Conservation (phyloP, 2,329 filamentous ascomycete genomes). For the Alternaria metachromatica region DNA sequence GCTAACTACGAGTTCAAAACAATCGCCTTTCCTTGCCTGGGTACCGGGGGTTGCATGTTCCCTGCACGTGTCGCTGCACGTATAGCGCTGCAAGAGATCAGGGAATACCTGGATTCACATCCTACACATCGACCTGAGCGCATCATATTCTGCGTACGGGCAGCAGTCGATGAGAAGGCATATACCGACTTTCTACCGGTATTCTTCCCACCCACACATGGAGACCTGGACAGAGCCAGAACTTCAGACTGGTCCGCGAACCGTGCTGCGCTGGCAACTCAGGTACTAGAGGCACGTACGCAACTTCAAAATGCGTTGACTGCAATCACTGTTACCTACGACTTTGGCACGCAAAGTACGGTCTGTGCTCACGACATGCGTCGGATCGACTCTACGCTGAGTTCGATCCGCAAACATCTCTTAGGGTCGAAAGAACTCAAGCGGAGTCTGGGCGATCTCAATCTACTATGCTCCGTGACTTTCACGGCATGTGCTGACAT, state of each 20-base stretch:
- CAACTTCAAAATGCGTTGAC: slow-evolving; percentile 24
- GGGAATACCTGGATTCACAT: slow-evolving; percentile 40
- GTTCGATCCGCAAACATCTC: slow-evolving; percentile 22
- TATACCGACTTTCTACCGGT: slow-evolving; percentile 40
- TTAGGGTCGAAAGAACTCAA: slow-evolving; percentile 12
- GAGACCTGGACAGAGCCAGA: slow-evolving; percentile 32
- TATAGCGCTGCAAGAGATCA: slow-evolving; percentile 41
- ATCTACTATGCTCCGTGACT: slow-evolving; percentile 34
- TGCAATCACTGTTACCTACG: slow-evolving; percentile 17
- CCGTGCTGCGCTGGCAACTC: slow-evolving; percentile 15
- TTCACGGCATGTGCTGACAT: slow-evolving; percentile 30
- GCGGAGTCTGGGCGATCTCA: slow-evolving; percentile 21
- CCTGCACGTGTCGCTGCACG: slow-evolving; percentile 39
- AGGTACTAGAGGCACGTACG: slow-evolving; percentile 26
- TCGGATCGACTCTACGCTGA: slow-evolving; percentile 21
- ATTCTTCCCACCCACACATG: slow-evolving; percentile 44
- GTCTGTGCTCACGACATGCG: slow-evolving; percentile 7
- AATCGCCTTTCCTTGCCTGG: slow-evolving; percentile 45
- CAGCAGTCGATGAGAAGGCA: slow-evolving; percentile 31
- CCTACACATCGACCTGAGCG: slow-evolving; percentile 28
- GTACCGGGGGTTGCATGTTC: slow-evolving; percentile 40
- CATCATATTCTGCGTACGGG: slow-evolving; percentile 42
- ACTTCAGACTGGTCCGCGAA: slow-evolving; percentile 12
- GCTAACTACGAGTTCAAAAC: slow-evolving; percentile 30
- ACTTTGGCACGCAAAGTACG: slow-evolving; percentile 14